These are phyloP conservation scores for Daldinia loculata DNA, from an alignment of 495 filamentous ascomycete genomes.

Conservation along the genomic window DNA sequence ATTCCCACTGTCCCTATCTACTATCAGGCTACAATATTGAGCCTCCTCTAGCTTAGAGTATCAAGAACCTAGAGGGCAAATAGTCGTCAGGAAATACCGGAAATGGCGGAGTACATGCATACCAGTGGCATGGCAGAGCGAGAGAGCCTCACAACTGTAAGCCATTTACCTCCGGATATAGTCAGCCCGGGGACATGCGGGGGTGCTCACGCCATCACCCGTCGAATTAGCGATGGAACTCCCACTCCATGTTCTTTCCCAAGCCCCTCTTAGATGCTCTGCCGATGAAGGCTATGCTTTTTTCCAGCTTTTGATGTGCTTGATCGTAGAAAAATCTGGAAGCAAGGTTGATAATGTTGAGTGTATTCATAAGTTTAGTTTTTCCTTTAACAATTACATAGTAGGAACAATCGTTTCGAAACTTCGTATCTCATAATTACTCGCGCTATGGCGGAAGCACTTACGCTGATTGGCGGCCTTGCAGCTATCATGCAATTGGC, in stretches of 20 bases:
- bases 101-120: conserved; percentile 21
- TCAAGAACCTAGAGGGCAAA: neutral
- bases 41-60: conserved; percentile 10
- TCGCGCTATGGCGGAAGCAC: conserved; percentile 26
- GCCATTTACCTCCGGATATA: conserved; percentile 3
- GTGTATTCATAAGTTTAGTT: neutral
- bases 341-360: conserved; percentile 2
- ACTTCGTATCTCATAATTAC: neutral
- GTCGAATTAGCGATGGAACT: conserved; percentile 25
- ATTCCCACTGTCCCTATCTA: too few species aligned
- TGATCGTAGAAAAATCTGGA: conserved; percentile 1
- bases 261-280: conserved; percentile 4
- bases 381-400: neutral
- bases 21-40: conserved; percentile 9
- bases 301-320: neutral
- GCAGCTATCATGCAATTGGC: conserved; percentile 34
- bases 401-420: neutral
- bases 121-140: conserved; percentile 6
- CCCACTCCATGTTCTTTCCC: conserved; percentile 15
- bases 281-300: conserved; percentile 9
- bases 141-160: conserved; percentile 15
- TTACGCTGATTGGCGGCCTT: conserved; percentile 29
- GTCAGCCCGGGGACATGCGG: conserved; percentile 27
- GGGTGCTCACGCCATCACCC: conserved; percentile 25
- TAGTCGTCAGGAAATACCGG: neutral